phyloP scores from a whole-genome alignment of 2,329 filamentous ascomycete species.

The Aschersonia sp. region DNA sequence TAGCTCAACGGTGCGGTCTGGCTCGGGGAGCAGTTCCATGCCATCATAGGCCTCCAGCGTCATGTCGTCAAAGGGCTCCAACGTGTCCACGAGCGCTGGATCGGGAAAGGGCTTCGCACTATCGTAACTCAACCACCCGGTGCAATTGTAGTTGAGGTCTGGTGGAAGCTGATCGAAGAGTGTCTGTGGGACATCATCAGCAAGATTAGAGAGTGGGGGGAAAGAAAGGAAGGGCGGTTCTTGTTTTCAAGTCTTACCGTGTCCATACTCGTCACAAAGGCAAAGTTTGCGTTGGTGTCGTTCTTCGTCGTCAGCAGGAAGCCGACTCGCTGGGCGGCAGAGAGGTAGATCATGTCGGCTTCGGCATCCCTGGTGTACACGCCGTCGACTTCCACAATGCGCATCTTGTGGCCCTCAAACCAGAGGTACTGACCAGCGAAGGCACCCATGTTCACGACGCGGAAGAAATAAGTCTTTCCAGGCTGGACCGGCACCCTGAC shows the following conservation, averaged over 20 bases:
- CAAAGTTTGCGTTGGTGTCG: constrained; percentile 46
- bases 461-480: constrained; percentile 58
- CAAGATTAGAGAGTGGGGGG: background rate
- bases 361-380: constrained; percentile 48
- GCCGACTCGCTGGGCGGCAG: constrained; percentile 52
- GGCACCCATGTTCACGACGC: constrained; percentile 58
- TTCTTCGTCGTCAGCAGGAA: constrained; percentile 50
- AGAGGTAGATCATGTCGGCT: constrained; percentile 50
- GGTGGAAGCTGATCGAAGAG: constrained; percentile 57
- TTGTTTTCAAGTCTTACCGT: constrained; percentile 24
- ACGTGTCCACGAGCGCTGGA: constrained; percentile 42
- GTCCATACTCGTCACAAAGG: constrained; percentile 58
- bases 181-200: constrained; percentile 18
- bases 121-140: constrained; percentile 50
- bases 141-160: constrained; percentile 53
- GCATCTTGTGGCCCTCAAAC: constrained; percentile 54
- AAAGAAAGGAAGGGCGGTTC: background rate
- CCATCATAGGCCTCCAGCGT: constrained; percentile 55
- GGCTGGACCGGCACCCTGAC: constrained; percentile 45
- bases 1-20: constrained; percentile 49
- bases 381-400: constrained; percentile 60
- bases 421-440: constrained; percentile 55
- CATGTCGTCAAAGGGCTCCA: constrained; percentile 62
- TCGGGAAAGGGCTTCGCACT: constrained; percentile 26
- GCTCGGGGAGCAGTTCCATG: constrained; percentile 41